These are phyloP conservation scores for Dictyostelium purpureum DNA, from an alignment of 78 protist species.

Conservation along the genomic window DNA sequence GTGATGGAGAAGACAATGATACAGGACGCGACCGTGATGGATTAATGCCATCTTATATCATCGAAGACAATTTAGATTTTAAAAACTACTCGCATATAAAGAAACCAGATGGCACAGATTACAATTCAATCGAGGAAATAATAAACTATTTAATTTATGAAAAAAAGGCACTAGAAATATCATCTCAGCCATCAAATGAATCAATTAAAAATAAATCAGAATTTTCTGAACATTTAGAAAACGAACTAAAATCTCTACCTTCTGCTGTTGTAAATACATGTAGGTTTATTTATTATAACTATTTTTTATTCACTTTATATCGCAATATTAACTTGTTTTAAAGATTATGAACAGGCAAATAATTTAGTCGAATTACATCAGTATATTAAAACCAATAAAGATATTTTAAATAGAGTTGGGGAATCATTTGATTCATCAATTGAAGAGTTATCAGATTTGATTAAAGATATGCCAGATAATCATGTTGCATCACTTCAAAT, in stretches of 20 bases:
- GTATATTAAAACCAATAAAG: slow-evolving; percentile 22
- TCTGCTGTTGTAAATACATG: slow-evolving; percentile 49
- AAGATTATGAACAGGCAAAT: slow-evolving; percentile 55
- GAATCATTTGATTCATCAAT: slow-evolving; percentile 29
- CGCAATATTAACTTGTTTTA: not conserved
- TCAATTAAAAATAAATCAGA: not conserved
- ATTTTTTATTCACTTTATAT: not conserved
- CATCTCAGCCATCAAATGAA: not conserved
- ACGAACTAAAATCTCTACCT: slow-evolving; percentile 57
- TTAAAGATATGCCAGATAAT: slow-evolving; percentile 73
- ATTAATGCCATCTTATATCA: not conserved
- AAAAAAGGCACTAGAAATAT: not conserved
- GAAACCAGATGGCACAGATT: slow-evolving; percentile 5
- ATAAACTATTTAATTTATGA: slow-evolving; percentile 2
- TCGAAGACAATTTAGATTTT: slow-evolving; percentile 1
- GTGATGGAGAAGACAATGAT: not conserved
- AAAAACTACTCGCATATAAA: slow-evolving; percentile 12
- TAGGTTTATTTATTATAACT: not conserved
- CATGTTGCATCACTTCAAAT: slow-evolving; percentile 45
- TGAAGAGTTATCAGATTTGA: slow-evolving; percentile 22
- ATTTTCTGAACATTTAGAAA: not conserved
- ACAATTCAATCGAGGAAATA: not conserved
- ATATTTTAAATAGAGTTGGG: not conserved
- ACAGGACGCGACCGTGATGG: not conserved
- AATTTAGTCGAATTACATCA: slow-evolving; percentile 44